Evolutionary conservation across 352 stramenopile species (phyloP), one percentile per base, ranked within the genome.

Genomic region (Globisporangium acanthophoron): DNA sequence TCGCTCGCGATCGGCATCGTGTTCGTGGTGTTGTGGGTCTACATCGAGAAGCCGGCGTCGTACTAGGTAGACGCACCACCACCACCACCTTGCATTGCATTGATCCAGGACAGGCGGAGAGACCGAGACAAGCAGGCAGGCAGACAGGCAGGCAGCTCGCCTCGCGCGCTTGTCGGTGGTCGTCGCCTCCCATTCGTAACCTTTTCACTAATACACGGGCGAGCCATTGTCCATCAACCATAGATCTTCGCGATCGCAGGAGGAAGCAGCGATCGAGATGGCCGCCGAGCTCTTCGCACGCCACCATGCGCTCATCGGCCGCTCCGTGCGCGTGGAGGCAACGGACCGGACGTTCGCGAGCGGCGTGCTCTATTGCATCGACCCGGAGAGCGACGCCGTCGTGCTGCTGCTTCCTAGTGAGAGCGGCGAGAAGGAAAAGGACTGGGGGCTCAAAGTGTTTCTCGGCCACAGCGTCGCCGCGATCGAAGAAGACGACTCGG

Each of bases 1-100:
- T 89, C 78, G 16, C 85, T 94, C 51, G 81, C 85, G 5, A 70
- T 91, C 50, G 84, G 81, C 31, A 74, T 94, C 63, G 75, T 91
- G 56, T 89, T 94, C 67, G 88, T 94, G 60, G 75, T 83, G 48
- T 64, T 94, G 37, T 94, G 84, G 84, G 81, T 94, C 49, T 85
- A 87, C 64, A 75, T 94, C 45, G 81, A 92, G 71, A 82, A 84
- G 56, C 85, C 85, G 3, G 58, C 58, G 20, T 72, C 70, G 8
- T 47, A 47, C 43, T 47, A 47, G 43, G 3, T 40, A 1, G 37
- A 0, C 37, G 37, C 1, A 7, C 0, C 11, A 3, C 9, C 7
- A 11, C 37, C 1, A 2, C 37, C 37, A 41, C 43, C 20, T 47
- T 47, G 43, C 43, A 47, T 47, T 21, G 43, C 43, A 47, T 47